Conservation (phyloP, 2,329 filamentous ascomycete genomes). For the Metarhizium album region DNA sequence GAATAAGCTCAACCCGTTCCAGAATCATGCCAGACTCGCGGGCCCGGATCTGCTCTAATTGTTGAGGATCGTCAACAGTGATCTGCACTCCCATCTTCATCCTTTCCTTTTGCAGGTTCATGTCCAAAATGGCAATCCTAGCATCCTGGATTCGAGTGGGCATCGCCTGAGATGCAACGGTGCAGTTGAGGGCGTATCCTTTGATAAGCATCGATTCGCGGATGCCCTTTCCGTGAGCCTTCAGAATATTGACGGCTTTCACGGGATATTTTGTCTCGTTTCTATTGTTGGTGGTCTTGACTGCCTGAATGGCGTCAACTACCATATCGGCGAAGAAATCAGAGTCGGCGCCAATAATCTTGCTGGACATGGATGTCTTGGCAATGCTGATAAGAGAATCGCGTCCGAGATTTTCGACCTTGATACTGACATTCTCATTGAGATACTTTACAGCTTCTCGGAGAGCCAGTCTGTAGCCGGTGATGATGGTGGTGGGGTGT, state of each 20-base stretch:
- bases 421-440: conserved; percentile 95
- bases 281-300: conserved; percentile 86
- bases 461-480: conserved; percentile 88
- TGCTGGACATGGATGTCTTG: conserved; percentile 98
- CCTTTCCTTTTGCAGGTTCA: conserved; percentile 97
- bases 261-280: conserved; percentile 94
- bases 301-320: conserved; percentile 89
- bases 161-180: conserved; percentile 97
- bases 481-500: conserved; percentile 98
- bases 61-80: conserved; percentile 92
- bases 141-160: conserved; percentile 83
- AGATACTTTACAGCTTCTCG: conserved; percentile 97
- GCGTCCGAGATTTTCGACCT: conserved; percentile 81
- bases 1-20: conserved; percentile 91
- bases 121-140: conserved; percentile 93
- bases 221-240: conserved; percentile 90
- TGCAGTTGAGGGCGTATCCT: conserved; percentile 97
- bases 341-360: conserved; percentile 91
- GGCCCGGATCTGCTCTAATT: conserved; percentile 92
- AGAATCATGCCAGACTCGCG: conserved; percentile 88
- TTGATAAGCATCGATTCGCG: conserved; percentile 85
- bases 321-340: conserved; percentile 98
- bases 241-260: conserved; percentile 97
- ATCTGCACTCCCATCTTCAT: conserved; percentile 99
- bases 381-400: conserved; percentile 91